Percentiles rank a stretch among this genome's conserved stretches.
phyloP scores from a whole-genome alignment of 176 grass and related monocot species.

The Neostapfia colusana region DNA sequence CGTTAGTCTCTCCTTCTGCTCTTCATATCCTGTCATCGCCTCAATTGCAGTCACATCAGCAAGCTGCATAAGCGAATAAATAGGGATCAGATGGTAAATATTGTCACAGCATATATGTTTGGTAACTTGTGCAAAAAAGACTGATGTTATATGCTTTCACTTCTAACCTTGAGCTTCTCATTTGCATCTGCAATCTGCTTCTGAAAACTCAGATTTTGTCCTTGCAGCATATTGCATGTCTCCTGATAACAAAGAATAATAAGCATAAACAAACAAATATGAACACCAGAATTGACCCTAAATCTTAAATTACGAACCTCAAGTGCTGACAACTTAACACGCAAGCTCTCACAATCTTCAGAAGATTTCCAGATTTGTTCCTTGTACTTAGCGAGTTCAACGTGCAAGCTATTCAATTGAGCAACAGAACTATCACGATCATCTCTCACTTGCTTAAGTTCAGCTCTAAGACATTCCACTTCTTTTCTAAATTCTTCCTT shows the following conservation, averaged over 20 bases:
- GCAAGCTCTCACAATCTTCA: slow-evolving; percentile 51
- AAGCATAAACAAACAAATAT: not conserved
- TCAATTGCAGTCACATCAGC: slow-evolving; percentile 71
- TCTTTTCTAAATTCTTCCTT: slow-evolving; percentile 79
- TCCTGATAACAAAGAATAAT: slow-evolving; percentile 40
- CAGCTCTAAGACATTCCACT: slow-evolving; percentile 59
- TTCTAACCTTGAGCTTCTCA: slow-evolving; percentile 64
- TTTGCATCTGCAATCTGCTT: slow-evolving; percentile 58
- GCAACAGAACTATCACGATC: slow-evolving; percentile 54
- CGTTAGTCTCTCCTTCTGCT: slow-evolving; percentile 63
- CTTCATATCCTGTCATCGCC: slow-evolving; percentile 67
- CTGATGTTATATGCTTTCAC: not conserved
- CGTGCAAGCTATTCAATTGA: slow-evolving; percentile 55
- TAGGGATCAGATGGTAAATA: slow-evolving; percentile 5
- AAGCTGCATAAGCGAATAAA: slow-evolving; percentile 50
- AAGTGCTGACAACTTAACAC: slow-evolving; percentile 34
- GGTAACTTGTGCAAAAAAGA: not conserved
- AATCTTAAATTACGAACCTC: too few species aligned
- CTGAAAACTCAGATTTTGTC: slow-evolving; percentile 60
- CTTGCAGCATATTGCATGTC: slow-evolving; percentile 51
- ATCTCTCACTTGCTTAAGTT: slow-evolving; percentile 72
- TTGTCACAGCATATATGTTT: not conserved
- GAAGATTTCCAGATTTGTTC: slow-evolving; percentile 46
- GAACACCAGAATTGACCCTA: too few species aligned
- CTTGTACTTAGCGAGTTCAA: slow-evolving; percentile 46